phyloP scores from a whole-genome alignment of 345 rosid genomes.

The Salix caprea region DNA sequence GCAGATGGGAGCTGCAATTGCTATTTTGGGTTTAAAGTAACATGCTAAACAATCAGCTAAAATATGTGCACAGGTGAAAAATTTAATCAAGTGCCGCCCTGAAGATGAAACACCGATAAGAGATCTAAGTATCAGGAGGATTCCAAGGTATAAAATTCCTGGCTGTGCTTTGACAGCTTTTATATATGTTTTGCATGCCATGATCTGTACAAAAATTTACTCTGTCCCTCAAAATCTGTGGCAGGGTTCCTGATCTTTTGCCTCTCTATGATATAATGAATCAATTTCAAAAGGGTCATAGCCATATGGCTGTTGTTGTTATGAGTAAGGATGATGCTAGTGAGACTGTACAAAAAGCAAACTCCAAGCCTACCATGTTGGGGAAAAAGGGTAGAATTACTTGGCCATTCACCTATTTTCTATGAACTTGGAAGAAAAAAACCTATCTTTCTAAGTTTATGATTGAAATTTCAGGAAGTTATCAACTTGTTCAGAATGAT shows the following conservation, averaged over 20 bases:
- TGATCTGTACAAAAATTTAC: too few species aligned
- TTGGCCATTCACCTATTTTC: background rate
- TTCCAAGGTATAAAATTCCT: slow-evolving; percentile 48
- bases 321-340: slow-evolving; percentile 30
- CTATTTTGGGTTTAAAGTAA: background rate
- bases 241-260: slow-evolving; percentile 51
- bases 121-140: slow-evolving; percentile 62
- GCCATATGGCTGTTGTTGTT: slow-evolving; percentile 54
- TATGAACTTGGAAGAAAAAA: background rate
- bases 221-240: background rate
- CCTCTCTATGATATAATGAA: slow-evolving; percentile 75
- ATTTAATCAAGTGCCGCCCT: slow-evolving; percentile 50
- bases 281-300: slow-evolving; percentile 35
- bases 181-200: too few species aligned
- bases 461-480: slow-evolving; percentile 19
- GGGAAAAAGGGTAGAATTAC: slow-evolving; percentile 21
- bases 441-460: background rate
- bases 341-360: slow-evolving; percentile 28
- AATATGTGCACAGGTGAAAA: slow-evolving; percentile 48
- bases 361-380: slow-evolving; percentile 4
- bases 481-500: slow-evolving; percentile 22
- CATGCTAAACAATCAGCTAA: background rate
- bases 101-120: slow-evolving; percentile 53
- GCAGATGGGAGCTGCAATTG: background rate
- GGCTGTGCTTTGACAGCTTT: background rate